These are phyloP conservation scores for Akanthomyces lecanii DNA, from an alignment of 2,329 filamentous ascomycete genomes.

Conservation along the genomic window DNA sequence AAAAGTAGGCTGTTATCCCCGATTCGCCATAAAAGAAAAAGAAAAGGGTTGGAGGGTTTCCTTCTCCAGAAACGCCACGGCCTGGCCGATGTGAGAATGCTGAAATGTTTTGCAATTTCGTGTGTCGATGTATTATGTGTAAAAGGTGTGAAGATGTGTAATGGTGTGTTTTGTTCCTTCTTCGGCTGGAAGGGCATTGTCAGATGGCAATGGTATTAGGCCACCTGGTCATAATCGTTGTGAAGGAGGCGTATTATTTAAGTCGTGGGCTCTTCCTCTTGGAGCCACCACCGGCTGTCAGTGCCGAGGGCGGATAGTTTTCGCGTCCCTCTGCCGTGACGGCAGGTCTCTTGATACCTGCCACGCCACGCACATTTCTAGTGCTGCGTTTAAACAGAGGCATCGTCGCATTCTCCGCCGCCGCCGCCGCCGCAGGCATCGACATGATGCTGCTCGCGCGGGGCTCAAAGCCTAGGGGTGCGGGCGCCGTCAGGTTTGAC, in stretches of 20 bases:
- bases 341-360: slow-evolving; percentile 32
- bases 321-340: slow-evolving; percentile 44
- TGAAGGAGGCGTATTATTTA: slow-evolving; percentile 24
- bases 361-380: slow-evolving; percentile 24
- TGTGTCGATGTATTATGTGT: neutral
- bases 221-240: neutral
- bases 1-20: neutral
- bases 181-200: neutral
- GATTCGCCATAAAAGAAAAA: neutral
- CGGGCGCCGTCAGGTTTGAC: slow-evolving; percentile 35
- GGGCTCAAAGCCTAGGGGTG: slow-evolving; percentile 38
- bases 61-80: neutral
- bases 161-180: neutral
- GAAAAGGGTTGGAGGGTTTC: neutral
- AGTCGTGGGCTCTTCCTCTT: slow-evolving; percentile 54
- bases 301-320: slow-evolving; percentile 41
- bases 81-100: neutral
- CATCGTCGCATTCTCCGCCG: slow-evolving; percentile 37
- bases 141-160: neutral
- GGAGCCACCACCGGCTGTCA: slow-evolving; percentile 26
- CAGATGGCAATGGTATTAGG: neutral
- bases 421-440: slow-evolving; percentile 23
- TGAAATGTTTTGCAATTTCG: neutral
- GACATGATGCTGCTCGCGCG: slow-evolving; percentile 41
- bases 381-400: slow-evolving; percentile 46